Conservation (phyloP, 257 asterid genomes). For the Eucommia ulmoides region DNA sequence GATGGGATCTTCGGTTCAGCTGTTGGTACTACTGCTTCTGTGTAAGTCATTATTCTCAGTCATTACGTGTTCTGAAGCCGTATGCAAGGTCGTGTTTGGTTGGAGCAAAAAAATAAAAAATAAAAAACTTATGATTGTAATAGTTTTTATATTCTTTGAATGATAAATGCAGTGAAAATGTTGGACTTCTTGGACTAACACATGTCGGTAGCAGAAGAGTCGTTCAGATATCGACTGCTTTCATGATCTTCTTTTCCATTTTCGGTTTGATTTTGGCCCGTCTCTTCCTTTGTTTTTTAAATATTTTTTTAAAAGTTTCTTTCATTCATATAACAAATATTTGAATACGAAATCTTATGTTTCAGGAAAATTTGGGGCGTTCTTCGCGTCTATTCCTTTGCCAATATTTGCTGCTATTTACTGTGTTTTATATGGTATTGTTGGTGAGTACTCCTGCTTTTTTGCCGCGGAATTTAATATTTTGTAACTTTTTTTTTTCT, state of each 20-base stretch:
- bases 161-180: slow-evolving; percentile 98
- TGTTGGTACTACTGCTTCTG: slow-evolving; percentile 71
- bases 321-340: neutral
- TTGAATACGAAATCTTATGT: neutral
- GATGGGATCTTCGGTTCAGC: slow-evolving; percentile 83
- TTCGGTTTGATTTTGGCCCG: slow-evolving; percentile 39
- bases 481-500: slow-evolving; percentile 7
- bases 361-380: slow-evolving; percentile 95
- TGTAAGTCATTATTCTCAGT: slow-evolving; percentile 70
- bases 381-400: slow-evolving; percentile 85
- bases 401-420: slow-evolving; percentile 94
- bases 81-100: no score
- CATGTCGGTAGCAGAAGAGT: slow-evolving; percentile 99
- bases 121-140: no score
- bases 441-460: slow-evolving; percentile 43
- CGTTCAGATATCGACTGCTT: slow-evolving; percentile 81
- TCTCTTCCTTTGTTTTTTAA: neutral
- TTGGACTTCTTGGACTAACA: slow-evolving; percentile 93
- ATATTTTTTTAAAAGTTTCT: no score
- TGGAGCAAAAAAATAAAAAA: no score
- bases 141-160: no score
- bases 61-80: no score
- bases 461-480: no score
- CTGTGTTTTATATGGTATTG: slow-evolving; percentile 80
- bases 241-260: slow-evolving; percentile 97